A percentile compares a stretch with the other conserved stretches of the same genome.
Conservation (phyloP, 805 yeast species). For the Teunomyces lycoperdinae region DNA sequence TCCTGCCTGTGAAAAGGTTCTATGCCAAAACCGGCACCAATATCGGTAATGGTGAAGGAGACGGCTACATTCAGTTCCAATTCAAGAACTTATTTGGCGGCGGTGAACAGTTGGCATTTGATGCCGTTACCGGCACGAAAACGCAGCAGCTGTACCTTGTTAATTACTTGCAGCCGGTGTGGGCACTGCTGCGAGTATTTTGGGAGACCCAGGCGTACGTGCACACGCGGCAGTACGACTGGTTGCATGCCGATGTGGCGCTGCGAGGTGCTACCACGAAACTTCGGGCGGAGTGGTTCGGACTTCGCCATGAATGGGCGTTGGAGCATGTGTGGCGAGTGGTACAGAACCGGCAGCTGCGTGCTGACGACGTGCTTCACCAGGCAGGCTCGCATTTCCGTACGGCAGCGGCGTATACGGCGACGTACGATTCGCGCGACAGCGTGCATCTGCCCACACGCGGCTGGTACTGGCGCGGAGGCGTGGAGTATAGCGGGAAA, state of each 20-base stretch:
- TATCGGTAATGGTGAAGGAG: slow-evolving; percentile 95
- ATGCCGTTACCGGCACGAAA: slow-evolving; percentile 49
- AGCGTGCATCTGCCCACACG: slow-evolving; percentile 39
- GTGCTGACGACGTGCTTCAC: slow-evolving; percentile 27
- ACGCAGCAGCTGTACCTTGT: slow-evolving; percentile 47
- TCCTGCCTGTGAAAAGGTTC: slow-evolving; percentile 62
- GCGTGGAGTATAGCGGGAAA: slow-evolving; percentile 33
- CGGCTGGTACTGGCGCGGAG: slow-evolving; percentile 38
- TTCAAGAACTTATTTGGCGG: slow-evolving; percentile 57
- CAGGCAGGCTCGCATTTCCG: slow-evolving; percentile 49
- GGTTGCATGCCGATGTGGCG: slow-evolving; percentile 45
- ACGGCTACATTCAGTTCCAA: slow-evolving; percentile 80
- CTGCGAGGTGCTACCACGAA: slow-evolving; percentile 44
- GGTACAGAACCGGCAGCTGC: slow-evolving; percentile 28
- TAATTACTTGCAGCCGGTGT: slow-evolving; percentile 46
- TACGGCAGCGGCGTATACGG: slow-evolving; percentile 39
- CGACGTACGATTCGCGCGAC: slow-evolving; percentile 45
- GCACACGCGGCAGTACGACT: slow-evolving; percentile 47
- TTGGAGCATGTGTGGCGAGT: slow-evolving; percentile 43
- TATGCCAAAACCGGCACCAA: slow-evolving; percentile 91
- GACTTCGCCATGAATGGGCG: slow-evolving; percentile 48
- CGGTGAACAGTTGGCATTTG: slow-evolving; percentile 49
- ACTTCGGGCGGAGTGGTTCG: slow-evolving; percentile 34
- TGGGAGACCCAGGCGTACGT: slow-evolving; percentile 39
- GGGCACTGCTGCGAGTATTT: slow-evolving; percentile 38